These are phyloP conservation scores for Stagonosporopsis tanaceti DNA, from an alignment of 2,329 filamentous ascomycete genomes.

Conservation along the genomic window DNA sequence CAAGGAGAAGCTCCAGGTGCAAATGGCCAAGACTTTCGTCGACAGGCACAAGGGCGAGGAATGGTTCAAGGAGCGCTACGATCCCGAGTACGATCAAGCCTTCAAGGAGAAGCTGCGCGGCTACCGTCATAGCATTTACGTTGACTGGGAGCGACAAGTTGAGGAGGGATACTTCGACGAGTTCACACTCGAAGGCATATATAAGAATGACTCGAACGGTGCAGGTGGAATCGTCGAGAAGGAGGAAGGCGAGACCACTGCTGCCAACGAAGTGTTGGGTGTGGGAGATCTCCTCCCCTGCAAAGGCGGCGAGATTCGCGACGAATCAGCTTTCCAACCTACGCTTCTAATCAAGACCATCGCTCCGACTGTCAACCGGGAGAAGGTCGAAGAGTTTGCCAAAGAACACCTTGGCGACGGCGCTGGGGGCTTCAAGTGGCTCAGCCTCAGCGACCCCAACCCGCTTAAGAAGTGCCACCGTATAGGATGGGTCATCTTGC, in stretches of 20 bases:
- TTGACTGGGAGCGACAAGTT: conserved; percentile 88
- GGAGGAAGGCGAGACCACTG: conserved; percentile 92
- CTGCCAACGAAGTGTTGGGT: conserved; percentile 88
- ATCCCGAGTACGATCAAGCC: conserved; percentile 78
- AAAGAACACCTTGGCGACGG: conserved; percentile 92
- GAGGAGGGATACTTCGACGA: conserved; percentile 89
- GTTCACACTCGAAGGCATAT: conserved; percentile 91
- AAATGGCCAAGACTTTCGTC: conserved; percentile 89
- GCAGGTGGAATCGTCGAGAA: conserved; percentile 87
- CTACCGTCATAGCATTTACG: conserved; percentile 79
- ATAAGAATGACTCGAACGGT: conserved; percentile 91
- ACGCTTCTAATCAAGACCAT: conserved; percentile 98
- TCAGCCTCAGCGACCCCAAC: conserved; percentile 95
- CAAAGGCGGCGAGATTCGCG: conserved; percentile 83
- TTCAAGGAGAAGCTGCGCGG: conserved; percentile 80
- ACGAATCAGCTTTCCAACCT: conserved; percentile 87
- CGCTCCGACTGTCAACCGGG: conserved; percentile 91
- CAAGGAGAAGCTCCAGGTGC: conserved; percentile 70
- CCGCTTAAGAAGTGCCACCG: conserved; percentile 96
- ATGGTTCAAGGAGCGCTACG: conserved; percentile 97
- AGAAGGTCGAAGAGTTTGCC: conserved; percentile 92
- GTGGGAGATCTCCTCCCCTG: conserved; percentile 89
- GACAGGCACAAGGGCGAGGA: conserved; percentile 92
- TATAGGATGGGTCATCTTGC: conserved; percentile 97
- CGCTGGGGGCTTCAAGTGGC: conserved; percentile 92